Evolutionary conservation across 768 basidiomycete species (phyloP).

Genomic region (Rhodosporidiobolus sp.): DNA sequence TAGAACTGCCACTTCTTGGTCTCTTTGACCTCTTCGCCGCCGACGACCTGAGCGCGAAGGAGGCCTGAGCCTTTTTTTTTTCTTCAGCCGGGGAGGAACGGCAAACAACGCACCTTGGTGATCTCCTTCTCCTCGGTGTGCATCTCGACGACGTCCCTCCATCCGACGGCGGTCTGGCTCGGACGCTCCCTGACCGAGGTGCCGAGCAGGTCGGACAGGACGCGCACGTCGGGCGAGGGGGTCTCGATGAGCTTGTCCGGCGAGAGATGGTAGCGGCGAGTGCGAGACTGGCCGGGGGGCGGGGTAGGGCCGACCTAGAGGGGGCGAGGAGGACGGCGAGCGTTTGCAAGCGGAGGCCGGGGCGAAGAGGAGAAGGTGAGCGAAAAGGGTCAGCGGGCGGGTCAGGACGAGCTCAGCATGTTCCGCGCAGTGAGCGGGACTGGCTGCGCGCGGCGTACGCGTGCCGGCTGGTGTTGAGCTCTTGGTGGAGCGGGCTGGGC

Average conservation of each 20-base stretch:
- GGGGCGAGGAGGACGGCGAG: no score
- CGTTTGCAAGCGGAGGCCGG: not conserved
- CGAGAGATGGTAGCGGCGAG: conserved; percentile 6
- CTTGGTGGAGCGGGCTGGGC: no score
- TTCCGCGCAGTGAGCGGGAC: not conserved
- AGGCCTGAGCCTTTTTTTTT: not conserved
- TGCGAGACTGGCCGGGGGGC: not conserved
- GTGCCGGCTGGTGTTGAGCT: no score
- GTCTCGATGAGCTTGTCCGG: not conserved
- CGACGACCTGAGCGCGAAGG: conserved; percentile 52
- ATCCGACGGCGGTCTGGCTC: conserved; percentile 68
- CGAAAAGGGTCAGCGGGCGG: not conserved
- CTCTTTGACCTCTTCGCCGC: conserved; percentile 76
- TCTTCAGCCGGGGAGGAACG: not conserved
- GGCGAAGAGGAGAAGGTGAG: not conserved
- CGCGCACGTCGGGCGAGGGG: conserved; percentile 7
- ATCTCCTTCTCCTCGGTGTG: conserved; percentile 87
- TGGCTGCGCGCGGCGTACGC: no score
- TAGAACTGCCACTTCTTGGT: conserved; percentile 97
- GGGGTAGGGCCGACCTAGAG: conserved; percentile 9
- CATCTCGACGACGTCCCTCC: conserved; percentile 66
- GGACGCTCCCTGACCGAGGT: not conserved
- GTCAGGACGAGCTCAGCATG: no score
- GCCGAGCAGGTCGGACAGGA: conserved; percentile 27
- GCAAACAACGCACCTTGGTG: conserved; percentile 54